Base-by-base conservation (phyloP, 2,329 filamentous ascomycete species). In the Phaeophleospora eucalypticola region DNA sequence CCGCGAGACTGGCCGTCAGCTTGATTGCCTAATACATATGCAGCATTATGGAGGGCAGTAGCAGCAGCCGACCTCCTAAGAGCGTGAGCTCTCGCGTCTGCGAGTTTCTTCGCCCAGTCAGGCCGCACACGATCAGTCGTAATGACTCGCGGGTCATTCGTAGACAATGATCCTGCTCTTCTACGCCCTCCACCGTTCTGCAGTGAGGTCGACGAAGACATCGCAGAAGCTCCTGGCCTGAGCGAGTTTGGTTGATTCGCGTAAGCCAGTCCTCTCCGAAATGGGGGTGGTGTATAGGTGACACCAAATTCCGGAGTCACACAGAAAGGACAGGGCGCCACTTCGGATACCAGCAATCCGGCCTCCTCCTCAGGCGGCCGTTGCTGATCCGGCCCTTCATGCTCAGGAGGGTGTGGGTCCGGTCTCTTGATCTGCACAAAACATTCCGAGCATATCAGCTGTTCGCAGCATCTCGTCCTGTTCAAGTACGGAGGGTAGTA, bases 401-500 rank as follows among this genome's bases (percentile, higher is more conserved):
- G 78, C 65, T 95, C 88, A 1, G 89, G 88, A 33, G 89, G 82
- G 65, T 96, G 88, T 8, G 89, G 90, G 55, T 98, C 91, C 3
- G 89, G 84, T 35, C 93, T 82, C 67, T 96, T 97, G 65, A 98
- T 98, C 67, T 98, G 93, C 3, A 98, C 93, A 62, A 98, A 98
- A 67, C 93, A 98, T 71, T 98, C 93, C 35, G 90, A 97, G 70
- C 93, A 98, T 53, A 98, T 97, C 4, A 87, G 78, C 65, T 98
- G 93, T 60, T 95, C 89, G 67, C 93, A 98, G 65, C 93, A 98
- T 56, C 93, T 79, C 0, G 93, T 98, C 56, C 84, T 86, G 70
- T 98, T 98, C 21, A 98, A 77, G 63, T 94, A 94, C 3, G 89
- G 89, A 0, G 93, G 93, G 58, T 97, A 98, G 59, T 89, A 94